Evolutionary conservation across 2,329 filamentous ascomycete species (phyloP).

Genomic region (Thelonectria olida): DNA sequence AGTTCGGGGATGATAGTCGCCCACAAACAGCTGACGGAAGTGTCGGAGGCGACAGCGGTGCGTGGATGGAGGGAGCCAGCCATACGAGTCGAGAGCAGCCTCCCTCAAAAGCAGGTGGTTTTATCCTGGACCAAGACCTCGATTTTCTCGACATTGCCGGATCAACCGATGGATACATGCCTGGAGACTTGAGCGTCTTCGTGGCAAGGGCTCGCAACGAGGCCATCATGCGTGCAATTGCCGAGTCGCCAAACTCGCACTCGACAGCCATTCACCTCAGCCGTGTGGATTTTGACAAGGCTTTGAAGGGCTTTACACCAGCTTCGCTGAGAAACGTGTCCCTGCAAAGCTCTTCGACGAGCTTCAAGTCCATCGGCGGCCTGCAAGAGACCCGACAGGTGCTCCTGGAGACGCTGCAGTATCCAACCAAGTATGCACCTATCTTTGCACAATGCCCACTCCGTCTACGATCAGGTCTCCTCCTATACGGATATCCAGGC

Average conservation of each 20-base stretch:
- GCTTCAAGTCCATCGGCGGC: conserved; percentile 91
- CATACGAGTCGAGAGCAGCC: conserved; percentile 56
- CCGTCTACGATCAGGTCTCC: conserved; percentile 89
- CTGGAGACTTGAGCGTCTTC: conserved; percentile 87
- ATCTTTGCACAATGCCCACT: conserved; percentile 97
- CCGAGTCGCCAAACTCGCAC: conserved; percentile 57
- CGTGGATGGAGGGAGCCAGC: conserved; percentile 81
- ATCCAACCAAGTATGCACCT: conserved; percentile 96
- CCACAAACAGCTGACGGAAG: conserved; percentile 66
- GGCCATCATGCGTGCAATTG: conserved; percentile 85
- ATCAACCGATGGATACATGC: conserved; percentile 97
- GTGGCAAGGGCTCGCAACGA: conserved; percentile 90
- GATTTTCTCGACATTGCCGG: conserved; percentile 94
- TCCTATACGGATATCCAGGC: conserved; percentile 94
- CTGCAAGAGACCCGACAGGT: conserved; percentile 86
- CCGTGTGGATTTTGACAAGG: conserved; percentile 81
- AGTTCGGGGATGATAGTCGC: conserved; percentile 58
- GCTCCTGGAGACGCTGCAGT: conserved; percentile 94
- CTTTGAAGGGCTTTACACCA: conserved; percentile 91
- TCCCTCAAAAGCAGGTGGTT: conserved; percentile 62
- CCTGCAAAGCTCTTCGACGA: conserved; percentile 90
- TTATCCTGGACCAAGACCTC: conserved; percentile 77
- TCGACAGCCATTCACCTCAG: conserved; percentile 69
- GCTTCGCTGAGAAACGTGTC: conserved; percentile 95
- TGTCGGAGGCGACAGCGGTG: conserved; percentile 62